Conservation (phyloP, 2,329 filamentous ascomycete genomes). For the Chaetomiaceae sp. region DNA sequence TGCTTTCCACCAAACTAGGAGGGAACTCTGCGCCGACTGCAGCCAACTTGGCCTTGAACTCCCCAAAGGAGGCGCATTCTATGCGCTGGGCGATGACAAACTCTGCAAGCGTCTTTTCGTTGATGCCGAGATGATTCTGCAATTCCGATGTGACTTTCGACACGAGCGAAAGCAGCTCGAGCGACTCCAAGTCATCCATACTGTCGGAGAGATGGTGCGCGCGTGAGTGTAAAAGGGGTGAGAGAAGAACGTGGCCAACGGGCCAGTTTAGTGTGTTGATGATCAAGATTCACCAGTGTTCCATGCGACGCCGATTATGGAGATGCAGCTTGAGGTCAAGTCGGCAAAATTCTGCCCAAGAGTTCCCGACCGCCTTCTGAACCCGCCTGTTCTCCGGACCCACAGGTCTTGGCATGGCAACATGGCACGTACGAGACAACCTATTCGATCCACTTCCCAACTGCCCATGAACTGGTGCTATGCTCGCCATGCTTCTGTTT, state of each 20-base stretch:
- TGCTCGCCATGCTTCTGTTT: too few relatives aligned
- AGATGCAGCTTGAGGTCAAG: not conserved
- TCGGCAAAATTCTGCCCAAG: conserved; percentile 9
- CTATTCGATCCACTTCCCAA: too few relatives aligned
- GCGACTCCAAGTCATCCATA: conserved; percentile 88
- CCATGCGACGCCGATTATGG: too few relatives aligned
- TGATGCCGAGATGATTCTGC: conserved; percentile 87
- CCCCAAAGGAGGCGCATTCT: conserved; percentile 63
- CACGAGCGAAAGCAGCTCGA: conserved; percentile 90
- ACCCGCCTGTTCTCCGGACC: not conserved
- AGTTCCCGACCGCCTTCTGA: conserved; percentile 1
- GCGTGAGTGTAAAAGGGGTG: not conserved
- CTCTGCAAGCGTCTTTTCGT: conserved; percentile 91
- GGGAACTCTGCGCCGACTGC: conserved; percentile 76
- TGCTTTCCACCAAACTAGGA: conserved; percentile 83
- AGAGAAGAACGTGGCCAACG: not conserved
- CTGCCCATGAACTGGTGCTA: too few relatives aligned
- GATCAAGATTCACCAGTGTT: too few relatives aligned
- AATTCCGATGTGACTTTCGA: conserved; percentile 92
- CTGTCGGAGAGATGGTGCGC: conserved; percentile 22
- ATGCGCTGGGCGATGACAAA: conserved; percentile 90
- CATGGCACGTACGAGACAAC: too few relatives aligned
- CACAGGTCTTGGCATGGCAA: too few relatives aligned
- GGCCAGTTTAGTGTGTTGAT: not conserved
- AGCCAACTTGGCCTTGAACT: conserved; percentile 73